A percentile compares a stretch with the other conserved stretches of the same genome.
Conservation (phyloP, 306 rosid species). For the Vigna hirtella region DNA sequence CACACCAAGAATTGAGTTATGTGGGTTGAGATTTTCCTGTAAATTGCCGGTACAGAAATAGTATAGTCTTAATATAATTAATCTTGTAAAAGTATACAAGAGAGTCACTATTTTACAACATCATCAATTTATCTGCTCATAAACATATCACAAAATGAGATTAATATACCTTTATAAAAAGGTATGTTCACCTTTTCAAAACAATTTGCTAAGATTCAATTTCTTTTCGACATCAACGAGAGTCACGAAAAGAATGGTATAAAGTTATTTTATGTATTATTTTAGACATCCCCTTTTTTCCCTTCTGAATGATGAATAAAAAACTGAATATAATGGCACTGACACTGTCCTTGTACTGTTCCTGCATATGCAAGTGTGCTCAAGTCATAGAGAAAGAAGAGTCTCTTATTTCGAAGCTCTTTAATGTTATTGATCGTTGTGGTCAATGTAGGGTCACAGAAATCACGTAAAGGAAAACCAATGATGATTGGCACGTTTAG, state of each 20-base stretch:
- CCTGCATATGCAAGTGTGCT: neutral
- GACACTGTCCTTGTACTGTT: neutral
- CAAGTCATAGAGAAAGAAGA: neutral
- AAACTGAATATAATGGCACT: neutral
- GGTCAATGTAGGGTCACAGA: slow-evolving; percentile 47
- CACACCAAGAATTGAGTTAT: neutral
- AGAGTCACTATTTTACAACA: neutral
- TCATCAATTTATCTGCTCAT: neutral
- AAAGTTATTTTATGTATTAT: neutral
- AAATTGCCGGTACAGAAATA: no score
- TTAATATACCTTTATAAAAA: neutral
- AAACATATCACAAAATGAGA: neutral
- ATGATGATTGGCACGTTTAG: slow-evolving; percentile 41
- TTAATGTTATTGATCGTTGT: slow-evolving; percentile 25
- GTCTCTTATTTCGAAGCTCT: neutral
- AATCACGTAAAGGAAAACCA: slow-evolving; percentile 35
- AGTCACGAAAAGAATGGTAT: neutral
- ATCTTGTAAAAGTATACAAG: no score
- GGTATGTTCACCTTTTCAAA: neutral
- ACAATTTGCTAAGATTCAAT: neutral
- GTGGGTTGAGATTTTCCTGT: no score
- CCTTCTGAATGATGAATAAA: neutral
- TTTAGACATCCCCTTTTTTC: neutral
- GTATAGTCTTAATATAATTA: no score
- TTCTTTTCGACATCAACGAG: neutral